phyloP scores from a whole-genome alignment of 2,329 filamentous ascomycete genomes.

The Ceratocystis diversiconidia region DNA sequence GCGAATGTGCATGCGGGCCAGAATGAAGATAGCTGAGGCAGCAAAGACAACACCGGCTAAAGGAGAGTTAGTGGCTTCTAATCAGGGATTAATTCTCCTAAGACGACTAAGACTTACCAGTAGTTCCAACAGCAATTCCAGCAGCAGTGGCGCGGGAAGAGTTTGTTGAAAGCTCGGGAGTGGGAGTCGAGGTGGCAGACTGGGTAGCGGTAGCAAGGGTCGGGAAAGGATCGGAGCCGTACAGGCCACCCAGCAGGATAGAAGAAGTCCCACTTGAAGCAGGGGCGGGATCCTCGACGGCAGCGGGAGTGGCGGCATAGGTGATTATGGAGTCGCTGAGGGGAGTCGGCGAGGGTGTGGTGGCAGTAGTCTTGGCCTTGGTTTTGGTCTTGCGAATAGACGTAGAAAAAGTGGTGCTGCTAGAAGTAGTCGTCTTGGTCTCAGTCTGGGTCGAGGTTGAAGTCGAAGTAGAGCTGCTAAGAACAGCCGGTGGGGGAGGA shows the following conservation, averaged over 20 bases:
- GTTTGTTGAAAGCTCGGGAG: background rate
- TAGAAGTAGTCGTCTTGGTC: constrained; percentile 4
- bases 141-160: constrained; percentile 8
- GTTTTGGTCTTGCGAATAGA: constrained; percentile 8
- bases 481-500: background rate
- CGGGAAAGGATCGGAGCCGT: background rate
- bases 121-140: constrained; percentile 16
- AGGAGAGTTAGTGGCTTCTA: background rate
- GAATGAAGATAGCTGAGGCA: constrained; percentile 14
- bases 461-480: background rate
- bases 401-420: constrained; percentile 8
- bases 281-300: background rate
- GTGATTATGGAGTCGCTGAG: constrained; percentile 11
- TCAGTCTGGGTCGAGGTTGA: background rate
- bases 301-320: constrained; percentile 3
- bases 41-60: constrained; percentile 16
- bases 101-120: constrained; percentile 12
- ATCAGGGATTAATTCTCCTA: background rate
- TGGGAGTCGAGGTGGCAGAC: background rate
- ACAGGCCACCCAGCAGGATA: background rate
- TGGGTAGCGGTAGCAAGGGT: background rate
- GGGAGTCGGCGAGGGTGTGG: background rate
- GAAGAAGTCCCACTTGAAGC: background rate
- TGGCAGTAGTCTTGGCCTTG: background rate
- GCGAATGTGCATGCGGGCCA: constrained; percentile 14